A percentile compares a stretch with the other conserved stretches of the same genome.
phyloP scores from a whole-genome alignment of 495 filamentous ascomycete species.

The Aspergillus nanangensis region DNA sequence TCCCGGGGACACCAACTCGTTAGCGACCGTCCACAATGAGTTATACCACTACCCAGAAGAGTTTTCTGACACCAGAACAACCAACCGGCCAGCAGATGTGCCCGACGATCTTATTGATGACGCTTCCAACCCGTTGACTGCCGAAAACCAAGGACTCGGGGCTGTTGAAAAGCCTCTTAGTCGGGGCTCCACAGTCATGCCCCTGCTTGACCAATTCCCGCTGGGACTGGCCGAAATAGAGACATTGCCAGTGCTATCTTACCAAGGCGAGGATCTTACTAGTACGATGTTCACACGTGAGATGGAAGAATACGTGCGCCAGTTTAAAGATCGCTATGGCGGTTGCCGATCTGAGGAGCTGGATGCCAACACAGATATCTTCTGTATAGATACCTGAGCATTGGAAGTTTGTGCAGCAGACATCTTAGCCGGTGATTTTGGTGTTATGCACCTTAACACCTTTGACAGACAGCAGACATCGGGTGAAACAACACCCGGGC shows the following conservation, averaged over 20 bases:
- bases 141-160: conserved; percentile 3
- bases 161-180: conserved; percentile 17
- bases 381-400: background rate
- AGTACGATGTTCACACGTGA: conserved; percentile 8
- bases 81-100: background rate
- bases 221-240: conserved; percentile 28
- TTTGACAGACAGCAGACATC: too few species aligned
- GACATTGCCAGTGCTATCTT: conserved; percentile 32
- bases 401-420: background rate
- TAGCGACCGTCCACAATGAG: conserved; percentile 71
- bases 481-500: too few species aligned
- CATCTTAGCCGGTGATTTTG: too few species aligned
- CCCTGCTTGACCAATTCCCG: conserved; percentile 30
- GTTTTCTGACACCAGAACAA: conserved; percentile 9
- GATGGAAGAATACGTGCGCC: conserved; percentile 22
- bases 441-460: too few species aligned
- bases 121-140: background rate
- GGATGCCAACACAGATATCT: background rate
- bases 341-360: conserved; percentile 17
- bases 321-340: conserved; percentile 35
- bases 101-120: conserved; percentile 7
- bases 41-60: conserved; percentile 69
- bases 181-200: conserved; percentile 20
- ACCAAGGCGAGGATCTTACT: conserved; percentile 24
- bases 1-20: conserved; percentile 29